Percentiles rank a stretch among this genome's conserved stretches.
phyloP scores from a whole-genome alignment of 2,329 filamentous ascomycete genomes.

The Cercospora canescens region DNA sequence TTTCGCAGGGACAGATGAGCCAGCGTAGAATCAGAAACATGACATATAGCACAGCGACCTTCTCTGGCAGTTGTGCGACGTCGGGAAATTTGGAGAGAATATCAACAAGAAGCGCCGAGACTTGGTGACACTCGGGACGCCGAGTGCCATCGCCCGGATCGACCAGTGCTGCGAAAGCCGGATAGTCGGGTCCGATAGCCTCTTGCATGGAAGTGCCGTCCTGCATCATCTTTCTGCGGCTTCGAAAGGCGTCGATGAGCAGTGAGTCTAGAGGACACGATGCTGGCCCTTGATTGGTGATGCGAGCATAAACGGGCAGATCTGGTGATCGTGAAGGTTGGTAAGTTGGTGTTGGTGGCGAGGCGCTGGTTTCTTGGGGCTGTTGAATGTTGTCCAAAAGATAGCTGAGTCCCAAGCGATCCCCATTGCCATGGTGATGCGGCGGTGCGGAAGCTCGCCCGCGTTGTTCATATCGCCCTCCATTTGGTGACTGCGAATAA shows the following conservation, averaged over 20 bases:
- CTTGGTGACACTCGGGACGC: constrained; percentile 59
- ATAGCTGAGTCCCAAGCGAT: constrained; percentile 57
- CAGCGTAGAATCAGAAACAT: constrained; percentile 86
- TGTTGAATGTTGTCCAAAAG: constrained; percentile 54
- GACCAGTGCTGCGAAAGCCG: constrained; percentile 74
- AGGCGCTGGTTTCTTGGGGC: constrained; percentile 12
- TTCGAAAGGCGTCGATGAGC: constrained; percentile 75
- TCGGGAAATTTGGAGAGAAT: constrained; percentile 82
- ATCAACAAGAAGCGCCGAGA: constrained; percentile 83
- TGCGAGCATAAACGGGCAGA: constrained; percentile 36
- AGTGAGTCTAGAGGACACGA: constrained; percentile 78
- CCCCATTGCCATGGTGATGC: neutral
- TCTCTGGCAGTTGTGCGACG: constrained; percentile 75
- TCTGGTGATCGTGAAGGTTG: constrained; percentile 19
- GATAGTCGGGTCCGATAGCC: constrained; percentile 75
- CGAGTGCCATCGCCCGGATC: constrained; percentile 55
- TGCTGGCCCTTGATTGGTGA: constrained; percentile 59
- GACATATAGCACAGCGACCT: constrained; percentile 76
- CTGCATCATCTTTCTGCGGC: constrained; percentile 65
- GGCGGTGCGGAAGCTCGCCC: neutral
- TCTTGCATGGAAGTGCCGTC: constrained; percentile 65
- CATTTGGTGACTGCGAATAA: neutral
- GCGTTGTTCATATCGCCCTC: neutral
- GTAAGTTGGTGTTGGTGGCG: constrained; percentile 10
- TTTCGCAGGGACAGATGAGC: constrained; percentile 75